Conservation (phyloP, 192 early-diverging fungal genomes). For the Umbelopsis vinacea region DNA sequence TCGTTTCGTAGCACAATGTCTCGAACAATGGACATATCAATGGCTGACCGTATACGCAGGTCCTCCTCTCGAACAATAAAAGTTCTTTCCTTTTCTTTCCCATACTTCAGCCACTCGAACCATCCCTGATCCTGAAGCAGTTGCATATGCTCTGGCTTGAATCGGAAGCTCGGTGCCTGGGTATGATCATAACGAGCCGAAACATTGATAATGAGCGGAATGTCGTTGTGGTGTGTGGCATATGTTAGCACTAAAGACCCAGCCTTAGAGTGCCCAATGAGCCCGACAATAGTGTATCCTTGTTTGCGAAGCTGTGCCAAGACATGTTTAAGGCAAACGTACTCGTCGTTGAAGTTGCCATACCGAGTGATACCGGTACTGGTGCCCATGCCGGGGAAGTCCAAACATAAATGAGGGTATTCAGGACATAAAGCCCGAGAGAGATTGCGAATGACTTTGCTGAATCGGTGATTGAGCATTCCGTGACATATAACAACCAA, state of each 20-base stretch:
- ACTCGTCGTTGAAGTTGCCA: slow-evolving; percentile 59
- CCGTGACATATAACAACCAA: slow-evolving; percentile 59
- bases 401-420: slow-evolving; percentile 48
- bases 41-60: slow-evolving; percentile 31
- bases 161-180: slow-evolving; percentile 45
- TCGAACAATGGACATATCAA: slow-evolving; percentile 54
- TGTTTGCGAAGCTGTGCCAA: slow-evolving; percentile 34
- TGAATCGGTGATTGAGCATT: slow-evolving; percentile 50
- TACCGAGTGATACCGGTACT: slow-evolving; percentile 58
- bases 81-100: slow-evolving; percentile 25
- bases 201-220: slow-evolving; percentile 48
- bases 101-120: slow-evolving; percentile 54
- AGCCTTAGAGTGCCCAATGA: slow-evolving; percentile 61
- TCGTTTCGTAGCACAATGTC: slow-evolving; percentile 22
- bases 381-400: slow-evolving; percentile 61
- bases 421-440: slow-evolving; percentile 27
- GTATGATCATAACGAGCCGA: slow-evolving; percentile 57
- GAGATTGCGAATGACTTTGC: slow-evolving; percentile 34
- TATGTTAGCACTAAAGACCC: slow-evolving; percentile 53
- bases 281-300: slow-evolving; percentile 34
- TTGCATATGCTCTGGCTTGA: slow-evolving; percentile 46
- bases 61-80: slow-evolving; percentile 36
- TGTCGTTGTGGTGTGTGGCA: slow-evolving; percentile 42
- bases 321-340: slow-evolving; percentile 46
- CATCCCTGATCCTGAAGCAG: slow-evolving; percentile 42